Base-by-base conservation (phyloP, 75 land plant species). In the Gnetum montanum region DNA sequence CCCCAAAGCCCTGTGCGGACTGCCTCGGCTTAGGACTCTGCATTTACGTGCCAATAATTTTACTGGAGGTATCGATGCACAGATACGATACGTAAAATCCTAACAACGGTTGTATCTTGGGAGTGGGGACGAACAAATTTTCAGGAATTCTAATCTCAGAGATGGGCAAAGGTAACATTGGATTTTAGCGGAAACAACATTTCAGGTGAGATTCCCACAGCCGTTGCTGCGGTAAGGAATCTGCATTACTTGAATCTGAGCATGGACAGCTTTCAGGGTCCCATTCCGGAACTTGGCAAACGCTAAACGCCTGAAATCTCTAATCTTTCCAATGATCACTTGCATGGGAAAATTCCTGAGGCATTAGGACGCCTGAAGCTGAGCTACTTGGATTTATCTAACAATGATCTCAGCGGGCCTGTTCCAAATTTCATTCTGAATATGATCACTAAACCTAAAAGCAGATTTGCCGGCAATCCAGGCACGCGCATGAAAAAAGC, bases 391-490 rank as follows among this genome's bases (percentile, higher is more conserved):
- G 84, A 87, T 52, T 71, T 88, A 2, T 83, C 97, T 10, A 36
- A 73, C 66, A 92, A 92, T 63, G 29, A 51, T 6, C 61, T 92
- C 7, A 53, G 61, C 19, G 97, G 97, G n/a, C 63, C 38, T 4
- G 56, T 92, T 7, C 97, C 93, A 8, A 45, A 31, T 28, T 36
- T 60, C 22, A 78, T 90, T 34, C 30, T 65, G 12, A 67, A 47
- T 28, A 61, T 18, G 23, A 71, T 72, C 19, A 73, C 65, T 40
- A 64, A 54, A 15, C 40, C 58, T 2, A n/a, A n/a, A n/a, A n/a
- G n/a, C n/a, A 76, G 87, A 64, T 83, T 80, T 43, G 48, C 33
- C 10, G 92, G 88, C 3, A 90, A 90, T 48, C 56, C 67, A 11
- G 71, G 63, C 34, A 78, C 86, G 23, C 86, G 93, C 54, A 63